phyloP scores from a whole-genome alignment of 2,329 filamentous ascomycete genomes.

The Periconia macrospinosa region DNA sequence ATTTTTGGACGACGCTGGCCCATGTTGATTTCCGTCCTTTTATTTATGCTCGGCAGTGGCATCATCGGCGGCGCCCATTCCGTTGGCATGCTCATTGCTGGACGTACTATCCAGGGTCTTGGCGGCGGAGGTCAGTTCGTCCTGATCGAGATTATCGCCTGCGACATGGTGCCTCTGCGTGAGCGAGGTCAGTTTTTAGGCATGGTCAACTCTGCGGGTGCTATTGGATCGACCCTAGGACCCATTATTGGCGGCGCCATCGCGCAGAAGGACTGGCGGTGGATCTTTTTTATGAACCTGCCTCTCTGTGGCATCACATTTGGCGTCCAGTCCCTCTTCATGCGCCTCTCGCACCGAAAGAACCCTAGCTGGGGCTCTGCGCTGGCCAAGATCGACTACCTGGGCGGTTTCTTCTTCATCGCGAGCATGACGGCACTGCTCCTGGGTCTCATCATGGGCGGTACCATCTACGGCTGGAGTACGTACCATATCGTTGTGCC shows the following conservation, averaged over 20 bases:
- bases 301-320: no score
- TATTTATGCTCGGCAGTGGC: slow-evolving; percentile 56
- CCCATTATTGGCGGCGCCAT: slow-evolving; percentile 16
- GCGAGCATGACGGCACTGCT: slow-evolving; percentile 48
- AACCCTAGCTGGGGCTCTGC: background rate
- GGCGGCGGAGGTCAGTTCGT: slow-evolving; percentile 48
- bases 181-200: slow-evolving; percentile 45
- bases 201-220: slow-evolving; percentile 8
- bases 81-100: slow-evolving; percentile 54
- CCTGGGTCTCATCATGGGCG: no score
- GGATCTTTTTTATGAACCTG: no score
- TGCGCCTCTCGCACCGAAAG: slow-evolving; percentile 42
- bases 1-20: slow-evolving; percentile 50
- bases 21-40: slow-evolving; percentile 32
- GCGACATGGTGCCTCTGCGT: slow-evolving; percentile 50
- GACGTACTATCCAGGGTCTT: slow-evolving; percentile 56
- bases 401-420: slow-evolving; percentile 44
- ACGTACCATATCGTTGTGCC: slow-evolving; percentile 44
- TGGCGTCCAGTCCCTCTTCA: slow-evolving; percentile 12
- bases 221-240: slow-evolving; percentile 12
- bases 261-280: slow-evolving; percentile 45
- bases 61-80: slow-evolving; percentile 52
- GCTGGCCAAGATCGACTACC: slow-evolving; percentile 35
- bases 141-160: slow-evolving; percentile 50
- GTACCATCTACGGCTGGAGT: slow-evolving; percentile 41